Percentiles rank a stretch among this genome's conserved stretches.
phyloP scores from a whole-genome alignment of 352 stramenopile species.

The Hyaloperonospora brassicae region DNA sequence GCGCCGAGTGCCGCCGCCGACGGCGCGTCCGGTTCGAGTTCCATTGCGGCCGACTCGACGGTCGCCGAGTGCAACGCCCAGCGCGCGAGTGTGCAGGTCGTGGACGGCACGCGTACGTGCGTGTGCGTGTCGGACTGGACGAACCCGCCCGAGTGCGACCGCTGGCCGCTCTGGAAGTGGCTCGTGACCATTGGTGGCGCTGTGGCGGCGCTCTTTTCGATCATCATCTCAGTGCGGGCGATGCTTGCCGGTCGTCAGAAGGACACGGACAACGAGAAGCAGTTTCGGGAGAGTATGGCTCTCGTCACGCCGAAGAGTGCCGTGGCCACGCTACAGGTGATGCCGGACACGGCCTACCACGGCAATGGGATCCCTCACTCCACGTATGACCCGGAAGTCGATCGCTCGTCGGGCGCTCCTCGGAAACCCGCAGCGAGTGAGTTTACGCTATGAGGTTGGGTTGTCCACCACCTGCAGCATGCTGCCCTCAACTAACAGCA shows the following conservation, averaged over 20 bases:
- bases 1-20: too few relatives aligned
- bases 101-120: background rate
- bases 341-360: background rate
- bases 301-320: background rate
- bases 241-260: background rate
- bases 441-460: too few relatives aligned
- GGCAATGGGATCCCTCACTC: too few relatives aligned
- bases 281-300: background rate
- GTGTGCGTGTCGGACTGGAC: slow-evolving; percentile 1
- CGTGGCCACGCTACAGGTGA: background rate
- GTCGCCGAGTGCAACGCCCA: background rate
- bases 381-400: too few relatives aligned
- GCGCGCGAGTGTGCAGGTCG: background rate
- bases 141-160: background rate
- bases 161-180: background rate
- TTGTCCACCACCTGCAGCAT: too few relatives aligned
- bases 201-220: background rate
- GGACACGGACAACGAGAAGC: background rate
- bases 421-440: too few relatives aligned
- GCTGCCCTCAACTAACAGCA: too few relatives aligned
- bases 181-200: background rate
- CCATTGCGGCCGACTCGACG: background rate
- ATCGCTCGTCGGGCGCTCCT: too few relatives aligned
- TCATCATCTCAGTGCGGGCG: background rate
- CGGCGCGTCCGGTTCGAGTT: background rate